Evolutionary conservation across 139 green algal genomes (phyloP).

Genomic region (Tetradesmus lagerheimii): DNA sequence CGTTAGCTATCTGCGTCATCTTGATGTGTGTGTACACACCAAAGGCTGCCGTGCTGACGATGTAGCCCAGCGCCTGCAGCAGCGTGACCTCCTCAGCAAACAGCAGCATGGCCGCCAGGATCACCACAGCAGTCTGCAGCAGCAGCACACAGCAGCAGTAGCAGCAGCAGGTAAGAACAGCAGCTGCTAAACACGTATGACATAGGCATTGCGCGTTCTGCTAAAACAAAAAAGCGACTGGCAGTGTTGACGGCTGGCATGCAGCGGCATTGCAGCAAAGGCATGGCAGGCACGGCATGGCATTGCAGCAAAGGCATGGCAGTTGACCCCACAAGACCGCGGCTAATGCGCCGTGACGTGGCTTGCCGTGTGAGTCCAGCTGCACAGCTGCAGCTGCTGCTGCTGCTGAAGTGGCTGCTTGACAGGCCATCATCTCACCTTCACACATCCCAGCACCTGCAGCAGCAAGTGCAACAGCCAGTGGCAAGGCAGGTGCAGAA

Average conservation of each 20-base stretch:
- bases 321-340: no score
- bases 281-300: no score
- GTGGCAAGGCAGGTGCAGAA: not conserved
- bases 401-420: not conserved
- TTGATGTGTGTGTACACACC: conserved; percentile 84
- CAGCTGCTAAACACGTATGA: no score
- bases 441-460: not conserved
- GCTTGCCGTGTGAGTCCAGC: no score
- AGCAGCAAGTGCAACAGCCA: not conserved
- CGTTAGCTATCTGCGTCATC: conserved; percentile 65
- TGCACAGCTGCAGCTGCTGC: no score
- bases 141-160: conserved; percentile 82
- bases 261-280: no score
- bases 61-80: conserved; percentile 72
- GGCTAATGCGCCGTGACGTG: no score
- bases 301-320: no score
- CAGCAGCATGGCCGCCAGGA: conserved; percentile 64
- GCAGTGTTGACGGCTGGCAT: no score
- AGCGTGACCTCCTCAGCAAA: conserved; percentile 74
- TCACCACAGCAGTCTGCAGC: conserved; percentile 90
- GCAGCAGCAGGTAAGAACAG: not conserved
- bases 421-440: not conserved
- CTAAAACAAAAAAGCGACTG: no score
- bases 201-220: no score
- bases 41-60: conserved; percentile 74